phyloP scores from a whole-genome alignment of 225 moss, liverwort and hornwort genomes.

The Sphagnum tenellum region DNA sequence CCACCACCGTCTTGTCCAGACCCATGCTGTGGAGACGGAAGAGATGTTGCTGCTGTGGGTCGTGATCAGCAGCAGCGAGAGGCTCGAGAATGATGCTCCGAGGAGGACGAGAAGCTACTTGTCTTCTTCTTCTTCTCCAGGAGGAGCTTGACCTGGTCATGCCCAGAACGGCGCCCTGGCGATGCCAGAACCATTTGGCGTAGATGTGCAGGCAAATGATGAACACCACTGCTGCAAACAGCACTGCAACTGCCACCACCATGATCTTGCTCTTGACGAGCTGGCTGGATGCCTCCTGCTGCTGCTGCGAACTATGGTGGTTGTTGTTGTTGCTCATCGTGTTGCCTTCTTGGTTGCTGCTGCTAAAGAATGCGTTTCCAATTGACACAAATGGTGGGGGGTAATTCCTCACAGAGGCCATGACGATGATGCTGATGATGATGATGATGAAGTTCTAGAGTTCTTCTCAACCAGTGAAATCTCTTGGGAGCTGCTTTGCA shows the following conservation, averaged over 20 bases:
- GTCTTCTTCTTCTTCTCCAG: conserved; percentile 18
- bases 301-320: background rate
- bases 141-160: conserved; percentile 4
- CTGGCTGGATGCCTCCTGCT: background rate
- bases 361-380: no score
- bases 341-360: no score
- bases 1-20: conserved; percentile 48
- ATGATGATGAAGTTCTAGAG: no score
- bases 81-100: conserved; percentile 15
- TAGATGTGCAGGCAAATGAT: conserved; percentile 56
- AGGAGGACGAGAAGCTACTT: background rate
- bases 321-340: no score
- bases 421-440: no score
- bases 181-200: conserved; percentile 77
- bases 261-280: conserved; percentile 52
- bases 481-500: no score
- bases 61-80: background rate
- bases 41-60: background rate
- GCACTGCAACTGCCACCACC: conserved; percentile 51
- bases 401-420: no score
- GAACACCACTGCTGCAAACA: conserved; percentile 56
- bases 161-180: conserved; percentile 6
- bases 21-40: conserved; percentile 21
- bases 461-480: no score
- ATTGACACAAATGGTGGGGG: no score